phyloP scores from a whole-genome alignment of 768 basidiomycete species.

The Suillus clintonianus region DNA sequence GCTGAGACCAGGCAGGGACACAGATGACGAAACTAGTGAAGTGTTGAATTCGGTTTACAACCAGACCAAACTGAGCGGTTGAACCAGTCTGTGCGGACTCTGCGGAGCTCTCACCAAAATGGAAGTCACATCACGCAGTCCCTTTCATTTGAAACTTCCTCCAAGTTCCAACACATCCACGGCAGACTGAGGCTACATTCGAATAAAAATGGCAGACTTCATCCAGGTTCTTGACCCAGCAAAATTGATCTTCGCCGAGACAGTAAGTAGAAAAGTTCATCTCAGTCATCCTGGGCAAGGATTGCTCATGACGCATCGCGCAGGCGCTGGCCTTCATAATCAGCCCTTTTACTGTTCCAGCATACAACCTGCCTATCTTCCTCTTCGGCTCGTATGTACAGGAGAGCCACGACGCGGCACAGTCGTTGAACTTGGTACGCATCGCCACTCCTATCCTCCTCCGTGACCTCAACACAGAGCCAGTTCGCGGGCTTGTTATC shows the following conservation, averaged over 20 bases:
- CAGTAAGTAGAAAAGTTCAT: constrained; percentile 43
- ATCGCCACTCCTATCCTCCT: neutral
- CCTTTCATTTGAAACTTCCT: neutral
- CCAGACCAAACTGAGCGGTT: neutral
- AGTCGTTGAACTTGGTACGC: constrained; percentile 65
- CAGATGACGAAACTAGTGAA: neutral
- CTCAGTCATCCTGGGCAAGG: neutral
- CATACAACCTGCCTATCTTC: constrained; percentile 83
- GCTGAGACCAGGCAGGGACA: neutral
- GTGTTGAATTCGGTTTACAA: neutral
- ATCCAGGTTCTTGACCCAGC: constrained; percentile 70
- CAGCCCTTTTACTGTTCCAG: constrained; percentile 55
- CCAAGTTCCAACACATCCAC: neutral
- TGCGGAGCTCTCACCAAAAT: neutral
- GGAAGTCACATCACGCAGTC: neutral
- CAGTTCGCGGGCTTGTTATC: constrained; percentile 70
- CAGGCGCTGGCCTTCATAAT: constrained; percentile 65
- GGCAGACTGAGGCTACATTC: neutral
- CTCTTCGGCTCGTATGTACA: constrained; percentile 76
- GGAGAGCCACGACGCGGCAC: constrained; percentile 63
- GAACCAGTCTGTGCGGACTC: too few species aligned
- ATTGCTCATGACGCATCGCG: neutral
- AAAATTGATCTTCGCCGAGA: constrained; percentile 63
- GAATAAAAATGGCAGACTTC: constrained; percentile 55
- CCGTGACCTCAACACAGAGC: neutral